Evolutionary conservation across 2,329 filamentous ascomycete genomes (phyloP), one percentile per base, ranked within the genome.

Genomic region (Rachicladosporium sp.): DNA sequence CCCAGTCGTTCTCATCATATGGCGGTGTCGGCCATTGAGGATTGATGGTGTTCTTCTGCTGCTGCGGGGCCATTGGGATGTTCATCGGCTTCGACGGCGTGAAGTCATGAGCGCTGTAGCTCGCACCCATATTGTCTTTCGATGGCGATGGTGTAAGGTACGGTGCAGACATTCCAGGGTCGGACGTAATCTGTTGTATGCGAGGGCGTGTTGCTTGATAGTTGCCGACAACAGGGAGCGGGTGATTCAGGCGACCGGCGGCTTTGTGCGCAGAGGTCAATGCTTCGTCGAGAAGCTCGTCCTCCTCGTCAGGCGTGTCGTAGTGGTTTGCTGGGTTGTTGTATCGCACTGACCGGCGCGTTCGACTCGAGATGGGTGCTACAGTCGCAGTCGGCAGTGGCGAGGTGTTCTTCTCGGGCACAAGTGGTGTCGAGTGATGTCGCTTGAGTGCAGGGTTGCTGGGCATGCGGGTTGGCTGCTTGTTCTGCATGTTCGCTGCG

Each of bases 21-120:
- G 91, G 89, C 12, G 91, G 91, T 10, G 91, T 96, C 3, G 88
- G 89, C 82, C 88, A 95, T 64, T 94, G 91, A 31, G 78, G 71
- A 40, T 70, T 57, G 27, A 57, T 63, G 13, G 67, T 64, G 40
- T 65, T 56, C 40, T 69, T 63, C 47, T 72, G 60, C 44, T 69
- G 64, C 9, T 62, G 65, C 53, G 67, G 66, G 34, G 74, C 72
- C 56, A 76, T 76, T 53, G 71, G 68, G 40, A 84, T 76, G 49
- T 83, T 73, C 46, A 88, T 62, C 8, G 84, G 82, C 60, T 81
- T 84, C 6, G 80, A 76, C 2, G 80, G 73, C 1, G 67, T 67
- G 53, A 78, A 73, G 29, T 74, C 69, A 19, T 71, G 70, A 19
- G 70, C 76, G n/a, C 75, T 74, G 57, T 89, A 93, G 21, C 82